phyloP scores from a whole-genome alignment of 1,139 yeast genomes.

The Pichia sp. region DNA sequence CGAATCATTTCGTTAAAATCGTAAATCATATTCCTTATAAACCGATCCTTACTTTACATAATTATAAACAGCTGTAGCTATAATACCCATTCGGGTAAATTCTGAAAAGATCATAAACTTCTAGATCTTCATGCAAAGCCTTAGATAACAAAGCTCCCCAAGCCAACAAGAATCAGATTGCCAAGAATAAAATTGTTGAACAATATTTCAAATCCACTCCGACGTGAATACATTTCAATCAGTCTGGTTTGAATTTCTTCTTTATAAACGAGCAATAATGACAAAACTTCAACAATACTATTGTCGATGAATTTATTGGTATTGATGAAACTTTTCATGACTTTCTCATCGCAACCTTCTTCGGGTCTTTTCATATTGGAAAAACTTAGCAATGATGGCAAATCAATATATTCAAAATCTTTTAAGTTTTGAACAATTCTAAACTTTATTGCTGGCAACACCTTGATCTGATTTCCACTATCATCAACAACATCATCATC shows the following conservation, averaged over 20 bases:
- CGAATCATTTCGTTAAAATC: too few relatives aligned
- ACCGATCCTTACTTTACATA: too few relatives aligned
- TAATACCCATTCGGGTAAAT: too few relatives aligned
- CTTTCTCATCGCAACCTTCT: slow-evolving; percentile 15
- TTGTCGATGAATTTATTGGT: slow-evolving; percentile 31
- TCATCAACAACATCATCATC: slow-evolving; percentile 2
- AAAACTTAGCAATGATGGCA: slow-evolving; percentile 26
- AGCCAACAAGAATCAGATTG: slow-evolving; percentile 34
- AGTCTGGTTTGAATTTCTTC: slow-evolving; percentile 31
- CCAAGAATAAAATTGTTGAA: slow-evolving; percentile 34
- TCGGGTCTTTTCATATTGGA: slow-evolving; percentile 19
- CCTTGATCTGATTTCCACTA: slow-evolving; percentile 2
- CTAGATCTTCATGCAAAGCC: too few relatives aligned
- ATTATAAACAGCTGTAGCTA: too few relatives aligned
- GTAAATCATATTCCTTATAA: too few relatives aligned
- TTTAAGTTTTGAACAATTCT: slow-evolving; percentile 60
- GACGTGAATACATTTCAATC: slow-evolving; percentile 30
- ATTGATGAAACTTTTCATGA: slow-evolving; percentile 23
- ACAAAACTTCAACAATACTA: slow-evolving; percentile 28
- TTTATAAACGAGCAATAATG: slow-evolving; percentile 29
- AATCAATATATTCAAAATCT: slow-evolving; percentile 39
- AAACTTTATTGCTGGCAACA: slow-evolving; percentile 48
- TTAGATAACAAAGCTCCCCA: slow-evolving; percentile 34
- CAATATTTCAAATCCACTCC: slow-evolving; percentile 32
- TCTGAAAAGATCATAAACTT: too few relatives aligned